phyloP scores from a whole-genome alignment of 495 filamentous ascomycete genomes.

The Friedmanniomyces simplex region DNA sequence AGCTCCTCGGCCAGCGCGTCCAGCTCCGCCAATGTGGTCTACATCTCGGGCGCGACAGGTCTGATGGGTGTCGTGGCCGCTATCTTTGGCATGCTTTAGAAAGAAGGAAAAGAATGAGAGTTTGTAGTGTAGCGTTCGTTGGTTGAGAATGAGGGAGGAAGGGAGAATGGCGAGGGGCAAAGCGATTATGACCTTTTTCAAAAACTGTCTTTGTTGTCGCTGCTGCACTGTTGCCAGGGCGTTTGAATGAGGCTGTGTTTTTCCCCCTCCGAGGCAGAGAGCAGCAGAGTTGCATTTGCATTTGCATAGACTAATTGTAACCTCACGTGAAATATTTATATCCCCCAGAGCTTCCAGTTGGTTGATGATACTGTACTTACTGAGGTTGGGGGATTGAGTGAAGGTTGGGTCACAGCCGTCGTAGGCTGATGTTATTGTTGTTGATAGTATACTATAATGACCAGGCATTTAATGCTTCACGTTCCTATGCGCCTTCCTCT shows the following conservation, averaged over 20 bases:
- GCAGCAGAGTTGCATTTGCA: constrained; percentile 2
- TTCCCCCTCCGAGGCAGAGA: neutral
- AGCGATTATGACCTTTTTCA: neutral
- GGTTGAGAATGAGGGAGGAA: neutral
- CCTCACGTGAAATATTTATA: neutral
- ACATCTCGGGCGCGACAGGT: constrained; percentile 26
- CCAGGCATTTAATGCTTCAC: too few relatives aligned
- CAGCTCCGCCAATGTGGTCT: constrained; percentile 25
- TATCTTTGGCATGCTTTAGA: constrained; percentile 33
- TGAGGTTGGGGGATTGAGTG: too few relatives aligned
- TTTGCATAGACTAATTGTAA: constrained; percentile 23
- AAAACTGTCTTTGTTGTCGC: neutral
- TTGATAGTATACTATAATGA: too few relatives aligned
- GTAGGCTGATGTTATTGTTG: too few relatives aligned
- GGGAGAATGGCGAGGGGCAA: neutral
- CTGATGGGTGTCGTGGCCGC: constrained; percentile 30
- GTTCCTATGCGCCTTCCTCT: too few relatives aligned
- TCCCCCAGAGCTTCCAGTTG: neutral
- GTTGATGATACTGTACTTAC: too few relatives aligned
- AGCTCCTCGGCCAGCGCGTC: neutral
- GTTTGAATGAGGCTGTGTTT: neutral
- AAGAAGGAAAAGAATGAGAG: neutral
- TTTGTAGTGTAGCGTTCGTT: neutral
- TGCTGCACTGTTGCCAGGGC: neutral
- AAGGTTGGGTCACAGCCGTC: too few relatives aligned